Evolutionary conservation across 2,329 filamentous ascomycete genomes (phyloP).

Genomic region (Helotiales sp.): DNA sequence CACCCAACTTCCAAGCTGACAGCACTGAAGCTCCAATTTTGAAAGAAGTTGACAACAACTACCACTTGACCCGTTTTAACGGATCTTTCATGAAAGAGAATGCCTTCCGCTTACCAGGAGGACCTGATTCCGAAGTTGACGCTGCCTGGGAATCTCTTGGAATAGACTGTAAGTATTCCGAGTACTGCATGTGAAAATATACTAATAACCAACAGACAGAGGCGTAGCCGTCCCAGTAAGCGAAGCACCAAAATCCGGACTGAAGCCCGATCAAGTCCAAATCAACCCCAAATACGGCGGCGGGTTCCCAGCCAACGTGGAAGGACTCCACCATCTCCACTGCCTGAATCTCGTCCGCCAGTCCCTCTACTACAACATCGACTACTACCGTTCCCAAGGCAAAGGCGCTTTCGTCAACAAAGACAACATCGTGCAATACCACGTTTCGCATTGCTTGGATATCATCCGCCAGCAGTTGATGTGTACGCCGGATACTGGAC

Average conservation of each 20-base stretch:
- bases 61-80: constrained; percentile 53
- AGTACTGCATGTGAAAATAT: not conserved
- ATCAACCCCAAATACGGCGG: constrained; percentile 56
- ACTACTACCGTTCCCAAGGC: constrained; percentile 53
- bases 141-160: constrained; percentile 57
- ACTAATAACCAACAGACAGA: constrained; percentile 42
- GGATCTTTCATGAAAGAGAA: constrained; percentile 58
- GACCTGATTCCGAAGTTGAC: constrained; percentile 53
- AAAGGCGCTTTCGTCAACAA: constrained; percentile 55
- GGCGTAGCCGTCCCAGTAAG: constrained; percentile 48
- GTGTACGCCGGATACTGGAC: constrained; percentile 57
- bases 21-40: constrained; percentile 44
- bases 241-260: constrained; percentile 49
- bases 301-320: constrained; percentile 54
- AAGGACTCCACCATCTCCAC: constrained; percentile 55
- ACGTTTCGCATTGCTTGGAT: constrained; percentile 61
- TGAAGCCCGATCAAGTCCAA: constrained; percentile 55
- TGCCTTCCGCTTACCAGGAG: constrained; percentile 52
- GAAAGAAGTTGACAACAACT: constrained; percentile 50
- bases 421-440: constrained; percentile 53
- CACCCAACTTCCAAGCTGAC: not conserved
- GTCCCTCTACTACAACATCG: constrained; percentile 56
- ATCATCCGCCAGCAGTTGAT: constrained; percentile 60
- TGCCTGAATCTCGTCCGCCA: constrained; percentile 61
- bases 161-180: constrained; percentile 51